A percentile compares a stretch with the other conserved stretches of the same genome.
phyloP scores from a whole-genome alignment of 192 early-diverging fungal species.

The Pecoramyces ruminantium region DNA sequence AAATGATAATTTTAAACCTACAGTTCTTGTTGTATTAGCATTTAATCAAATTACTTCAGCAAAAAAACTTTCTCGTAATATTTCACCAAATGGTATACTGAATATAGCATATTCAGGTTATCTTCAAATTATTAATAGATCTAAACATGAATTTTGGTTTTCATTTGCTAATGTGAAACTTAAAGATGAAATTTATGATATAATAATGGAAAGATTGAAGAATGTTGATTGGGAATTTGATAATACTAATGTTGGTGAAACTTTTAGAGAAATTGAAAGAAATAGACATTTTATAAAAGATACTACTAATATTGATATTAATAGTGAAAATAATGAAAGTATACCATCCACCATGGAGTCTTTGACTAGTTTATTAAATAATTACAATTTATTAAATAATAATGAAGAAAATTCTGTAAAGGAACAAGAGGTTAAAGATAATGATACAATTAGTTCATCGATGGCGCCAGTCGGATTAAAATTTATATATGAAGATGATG shows the following conservation, averaged over 20 bases:
- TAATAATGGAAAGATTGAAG: background rate
- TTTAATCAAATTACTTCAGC: background rate
- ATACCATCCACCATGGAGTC: background rate
- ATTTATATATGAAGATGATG: background rate
- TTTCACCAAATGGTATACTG: background rate
- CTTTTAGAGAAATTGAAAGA: background rate
- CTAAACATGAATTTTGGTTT: background rate
- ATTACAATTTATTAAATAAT: background rate
- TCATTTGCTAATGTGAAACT: background rate
- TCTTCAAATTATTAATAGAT: background rate
- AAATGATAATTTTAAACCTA: background rate
- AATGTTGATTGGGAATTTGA: background rate
- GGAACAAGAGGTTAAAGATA: background rate
- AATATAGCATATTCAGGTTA: background rate
- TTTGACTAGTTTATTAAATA: background rate
- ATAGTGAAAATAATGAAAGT: background rate
- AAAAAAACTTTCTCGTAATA: background rate
- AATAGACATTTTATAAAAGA: background rate
- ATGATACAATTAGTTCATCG: background rate
- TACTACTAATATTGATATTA: background rate
- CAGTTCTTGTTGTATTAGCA: background rate
- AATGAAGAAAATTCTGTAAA: background rate
- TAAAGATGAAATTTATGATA: background rate
- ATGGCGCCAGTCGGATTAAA: background rate
- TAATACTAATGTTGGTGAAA: background rate